Conservation (phyloP, 1,284 basidiomycete species). For the Heliocybe sulcata region DNA sequence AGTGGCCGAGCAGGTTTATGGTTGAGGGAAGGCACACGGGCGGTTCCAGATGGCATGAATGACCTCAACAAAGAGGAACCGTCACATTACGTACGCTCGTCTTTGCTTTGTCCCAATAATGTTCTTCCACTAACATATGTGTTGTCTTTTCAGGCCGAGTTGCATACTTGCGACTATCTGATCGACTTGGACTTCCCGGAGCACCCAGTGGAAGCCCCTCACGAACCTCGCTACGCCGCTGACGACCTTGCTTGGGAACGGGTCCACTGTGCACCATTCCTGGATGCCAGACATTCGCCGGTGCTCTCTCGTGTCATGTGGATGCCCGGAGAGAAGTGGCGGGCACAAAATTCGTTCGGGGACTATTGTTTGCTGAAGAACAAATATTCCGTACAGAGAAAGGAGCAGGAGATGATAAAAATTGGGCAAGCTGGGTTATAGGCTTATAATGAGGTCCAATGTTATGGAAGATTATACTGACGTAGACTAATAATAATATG, state of each 20-base stretch:
- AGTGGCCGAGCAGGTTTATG: conserved; percentile 35
- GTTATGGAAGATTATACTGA: background rate
- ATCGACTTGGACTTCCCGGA: conserved; percentile 81
- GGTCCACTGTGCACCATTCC: conserved; percentile 69
- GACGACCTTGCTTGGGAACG: conserved; percentile 68
- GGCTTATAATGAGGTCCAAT: background rate
- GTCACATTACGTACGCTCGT: conserved; percentile 71
- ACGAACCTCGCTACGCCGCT: conserved; percentile 75
- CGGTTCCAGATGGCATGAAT: conserved; percentile 69
- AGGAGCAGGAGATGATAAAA: conserved; percentile 24
- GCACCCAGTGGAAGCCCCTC: conserved; percentile 41
- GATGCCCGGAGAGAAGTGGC: conserved; percentile 68
- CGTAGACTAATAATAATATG: too few relatives aligned
- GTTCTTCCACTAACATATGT: conserved; percentile 6
- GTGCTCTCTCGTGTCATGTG: conserved; percentile 70
- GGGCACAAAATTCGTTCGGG: conserved; percentile 54
- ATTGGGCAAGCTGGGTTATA: background rate
- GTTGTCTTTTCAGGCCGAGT: conserved; percentile 47
- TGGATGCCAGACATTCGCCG: conserved; percentile 73
- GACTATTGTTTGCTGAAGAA: conserved; percentile 69
- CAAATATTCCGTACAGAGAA: conserved; percentile 29
- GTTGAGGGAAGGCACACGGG: conserved; percentile 61
- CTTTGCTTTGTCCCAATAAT: conserved; percentile 2
- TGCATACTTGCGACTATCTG: conserved; percentile 77
- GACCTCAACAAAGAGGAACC: conserved; percentile 80